Percentiles rank a stretch among this genome's conserved stretches.
Evolutionary conservation across 163 green algal species (phyloP).

Genomic region (Volvox carteri): DNA sequence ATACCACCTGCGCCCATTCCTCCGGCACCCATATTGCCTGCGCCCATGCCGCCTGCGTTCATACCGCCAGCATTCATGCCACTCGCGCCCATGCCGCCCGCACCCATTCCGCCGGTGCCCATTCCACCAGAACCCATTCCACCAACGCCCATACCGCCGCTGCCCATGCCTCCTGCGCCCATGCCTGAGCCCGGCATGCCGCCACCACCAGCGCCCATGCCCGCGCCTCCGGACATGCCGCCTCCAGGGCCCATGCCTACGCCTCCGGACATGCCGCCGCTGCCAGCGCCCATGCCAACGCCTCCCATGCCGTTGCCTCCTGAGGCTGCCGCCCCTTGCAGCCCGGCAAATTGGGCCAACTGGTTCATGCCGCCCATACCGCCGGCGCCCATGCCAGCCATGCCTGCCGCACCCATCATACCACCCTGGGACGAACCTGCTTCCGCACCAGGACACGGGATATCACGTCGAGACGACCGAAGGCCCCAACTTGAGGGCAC

Average conservation of each 20-base stretch:
- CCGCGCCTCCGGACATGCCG: constrained; percentile 41
- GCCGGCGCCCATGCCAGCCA: constrained; percentile 38
- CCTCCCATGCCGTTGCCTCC: constrained; percentile 58
- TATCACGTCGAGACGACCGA: constrained; percentile 5
- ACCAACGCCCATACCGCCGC: constrained; percentile 15
- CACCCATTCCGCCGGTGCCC: constrained; percentile 43
- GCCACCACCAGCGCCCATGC: constrained; percentile 47
- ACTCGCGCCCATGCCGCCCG: constrained; percentile 15
- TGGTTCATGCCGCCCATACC: constrained; percentile 51
- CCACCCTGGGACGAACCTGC: constrained; percentile 54
- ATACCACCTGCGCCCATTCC: constrained; percentile 34
- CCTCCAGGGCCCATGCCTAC: constrained; percentile 47
- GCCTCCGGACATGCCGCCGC: constrained; percentile 38
- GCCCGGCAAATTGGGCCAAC: constrained; percentile 41
- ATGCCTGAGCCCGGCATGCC: constrained; percentile 39
- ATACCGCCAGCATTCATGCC: constrained; percentile 26
- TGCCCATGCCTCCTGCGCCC: constrained; percentile 21
- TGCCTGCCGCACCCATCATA: constrained; percentile 54
- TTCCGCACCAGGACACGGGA: constrained; percentile 40
- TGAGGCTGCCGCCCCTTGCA: constrained; percentile 26
- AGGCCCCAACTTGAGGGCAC: neutral
- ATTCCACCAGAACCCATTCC: constrained; percentile 46
- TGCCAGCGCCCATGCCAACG: constrained; percentile 55
- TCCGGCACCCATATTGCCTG: constrained; percentile 31
- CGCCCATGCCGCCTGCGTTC: neutral